Evolutionary conservation across 208 protist genomes (phyloP).

Genomic region (Trichomonas tenax): DNA sequence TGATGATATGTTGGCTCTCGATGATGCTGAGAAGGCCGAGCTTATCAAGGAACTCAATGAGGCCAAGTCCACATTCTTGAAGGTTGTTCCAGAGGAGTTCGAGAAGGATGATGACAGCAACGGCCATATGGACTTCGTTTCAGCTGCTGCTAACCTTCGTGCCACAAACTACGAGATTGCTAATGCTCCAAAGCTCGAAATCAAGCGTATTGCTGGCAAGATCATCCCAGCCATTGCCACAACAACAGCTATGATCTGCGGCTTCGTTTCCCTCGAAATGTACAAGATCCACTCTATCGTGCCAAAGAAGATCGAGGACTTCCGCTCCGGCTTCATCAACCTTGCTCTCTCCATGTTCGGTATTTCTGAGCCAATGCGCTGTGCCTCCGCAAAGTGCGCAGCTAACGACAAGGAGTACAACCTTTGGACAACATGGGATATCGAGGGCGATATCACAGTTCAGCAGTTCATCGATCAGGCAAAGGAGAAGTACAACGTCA

Average conservation of each 20-base stretch:
- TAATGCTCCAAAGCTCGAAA: constrained; percentile 28
- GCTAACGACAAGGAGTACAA: background rate
- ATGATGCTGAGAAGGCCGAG: background rate
- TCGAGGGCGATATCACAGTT: background rate
- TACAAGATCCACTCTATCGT: constrained; percentile 64
- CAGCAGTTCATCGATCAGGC: background rate
- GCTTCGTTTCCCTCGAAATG: constrained; percentile 84
- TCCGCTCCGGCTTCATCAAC: background rate
- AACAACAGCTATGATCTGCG: constrained; percentile 92
- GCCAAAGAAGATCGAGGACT: background rate
- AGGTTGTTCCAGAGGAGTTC: constrained; percentile 32
- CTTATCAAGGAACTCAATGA: background rate
- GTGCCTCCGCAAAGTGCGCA: background rate
- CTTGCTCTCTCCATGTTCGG: background rate
- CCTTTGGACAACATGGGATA: background rate
- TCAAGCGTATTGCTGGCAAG: constrained; percentile 60
- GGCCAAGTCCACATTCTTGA: background rate
- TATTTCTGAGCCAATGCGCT: background rate
- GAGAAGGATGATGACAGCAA: constrained; percentile 62
- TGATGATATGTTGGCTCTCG: background rate
- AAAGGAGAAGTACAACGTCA: background rate
- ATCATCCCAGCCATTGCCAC: constrained; percentile 99
- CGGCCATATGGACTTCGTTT: constrained; percentile 51
- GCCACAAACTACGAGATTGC: constrained; percentile 46
- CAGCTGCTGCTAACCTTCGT: constrained; percentile 48